These are phyloP conservation scores for Scleromitrula shiraiana DNA, from an alignment of 2,329 filamentous ascomycete genomes.

Conservation along the genomic window DNA sequence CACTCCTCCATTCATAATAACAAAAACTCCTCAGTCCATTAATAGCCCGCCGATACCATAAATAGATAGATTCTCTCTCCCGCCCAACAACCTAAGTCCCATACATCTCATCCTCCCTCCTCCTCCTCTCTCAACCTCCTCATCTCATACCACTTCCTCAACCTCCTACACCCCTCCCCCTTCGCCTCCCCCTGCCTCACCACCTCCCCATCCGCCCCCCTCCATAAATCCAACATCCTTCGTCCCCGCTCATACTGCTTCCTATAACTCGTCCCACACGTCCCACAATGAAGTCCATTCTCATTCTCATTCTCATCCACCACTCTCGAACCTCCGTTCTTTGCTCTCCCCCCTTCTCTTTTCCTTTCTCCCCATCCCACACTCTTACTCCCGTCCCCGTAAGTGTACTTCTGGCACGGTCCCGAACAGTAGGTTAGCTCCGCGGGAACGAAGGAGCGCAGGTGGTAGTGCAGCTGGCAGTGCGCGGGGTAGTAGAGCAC, in stretches of 20 bases:
- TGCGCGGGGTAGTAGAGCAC: conserved; percentile 22
- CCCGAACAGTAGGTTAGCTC: conserved; percentile 16
- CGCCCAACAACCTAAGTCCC: too few species aligned
- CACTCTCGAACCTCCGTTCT: too few species aligned
- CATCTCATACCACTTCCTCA: conserved; percentile 13
- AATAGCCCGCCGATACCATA: too few species aligned
- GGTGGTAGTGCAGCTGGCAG: conserved; percentile 25
- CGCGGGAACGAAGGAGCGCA: conserved; percentile 16
- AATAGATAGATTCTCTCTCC: too few species aligned
- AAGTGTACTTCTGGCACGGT: conserved; percentile 15
- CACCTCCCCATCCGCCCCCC: background rate
- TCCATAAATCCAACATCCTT: conserved; percentile 12
- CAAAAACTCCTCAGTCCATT: too few species aligned
- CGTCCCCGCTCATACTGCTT: conserved; percentile 18
- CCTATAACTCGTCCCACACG: conserved; percentile 14
- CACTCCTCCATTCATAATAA: too few species aligned
- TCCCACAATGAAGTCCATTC: too few species aligned
- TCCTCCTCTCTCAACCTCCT: background rate
- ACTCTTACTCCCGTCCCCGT: too few species aligned
- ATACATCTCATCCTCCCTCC: background rate
- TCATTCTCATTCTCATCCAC: conserved; percentile 1
- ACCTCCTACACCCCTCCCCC: conserved; percentile 4
- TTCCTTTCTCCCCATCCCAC: too few species aligned
- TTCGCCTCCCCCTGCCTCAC: background rate
- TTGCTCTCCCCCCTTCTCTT: too few species aligned